A percentile compares a stretch with the other conserved stretches of the same genome.
phyloP scores from a whole-genome alignment of 345 rosid genomes.

The Kernera saxatilis region DNA sequence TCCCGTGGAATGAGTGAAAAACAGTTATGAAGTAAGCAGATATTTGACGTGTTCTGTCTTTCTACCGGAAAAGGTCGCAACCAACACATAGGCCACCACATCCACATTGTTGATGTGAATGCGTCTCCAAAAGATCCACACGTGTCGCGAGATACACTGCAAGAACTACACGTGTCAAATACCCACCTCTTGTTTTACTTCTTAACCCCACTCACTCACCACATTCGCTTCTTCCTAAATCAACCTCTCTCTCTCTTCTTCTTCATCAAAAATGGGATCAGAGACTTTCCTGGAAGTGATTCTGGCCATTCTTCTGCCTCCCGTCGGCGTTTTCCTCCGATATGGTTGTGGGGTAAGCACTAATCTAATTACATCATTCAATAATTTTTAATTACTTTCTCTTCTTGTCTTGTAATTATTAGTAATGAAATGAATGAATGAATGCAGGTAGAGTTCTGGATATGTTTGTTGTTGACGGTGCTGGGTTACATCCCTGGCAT shows the following conservation, averaged over 20 bases:
- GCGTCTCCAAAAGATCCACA: background rate
- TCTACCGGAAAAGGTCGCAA: background rate
- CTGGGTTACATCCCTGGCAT: slow-evolving; percentile 85
- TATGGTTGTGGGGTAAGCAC: slow-evolving; percentile 75
- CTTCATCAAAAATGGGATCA: slow-evolving; percentile 74
- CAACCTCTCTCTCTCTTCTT: no score
- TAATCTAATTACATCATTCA: background rate
- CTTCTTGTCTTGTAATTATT: background rate
- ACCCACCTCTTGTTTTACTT: background rate
- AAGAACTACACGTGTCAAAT: background rate
- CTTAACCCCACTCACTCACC: background rate
- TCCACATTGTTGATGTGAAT: background rate
- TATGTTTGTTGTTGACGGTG: slow-evolving; percentile 64
- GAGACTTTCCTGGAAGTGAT: slow-evolving; percentile 79
- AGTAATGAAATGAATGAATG: background rate
- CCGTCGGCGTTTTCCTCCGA: slow-evolving; percentile 92
- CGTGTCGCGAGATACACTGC: slow-evolving; percentile 4
- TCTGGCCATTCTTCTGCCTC: slow-evolving; percentile 82
- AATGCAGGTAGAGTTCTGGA: slow-evolving; percentile 90
- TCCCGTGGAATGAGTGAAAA: background rate
- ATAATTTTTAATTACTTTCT: background rate
- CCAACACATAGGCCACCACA: background rate
- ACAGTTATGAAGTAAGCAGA: background rate
- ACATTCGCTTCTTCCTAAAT: background rate
- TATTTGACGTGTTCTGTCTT: slow-evolving; percentile 17